Base-by-base conservation (phyloP, 164 flowering plant genomes). In the Cinnamomum micranthum region DNA sequence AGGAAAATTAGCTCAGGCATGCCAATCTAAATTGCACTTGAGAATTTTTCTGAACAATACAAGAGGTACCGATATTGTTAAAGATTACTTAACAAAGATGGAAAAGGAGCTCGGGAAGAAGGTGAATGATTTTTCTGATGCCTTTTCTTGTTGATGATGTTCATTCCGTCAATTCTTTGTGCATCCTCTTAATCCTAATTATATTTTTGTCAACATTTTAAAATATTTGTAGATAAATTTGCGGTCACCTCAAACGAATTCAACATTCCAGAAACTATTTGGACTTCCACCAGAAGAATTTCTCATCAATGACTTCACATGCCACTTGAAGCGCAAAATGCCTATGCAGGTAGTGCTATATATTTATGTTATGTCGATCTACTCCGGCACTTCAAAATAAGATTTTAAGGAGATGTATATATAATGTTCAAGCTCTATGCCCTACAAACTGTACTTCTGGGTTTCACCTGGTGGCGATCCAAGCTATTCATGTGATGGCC, bases 61-160 rank as follows among this genome's bases (percentile, higher is more conserved):
- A 20, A 84, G 83, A 83, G 93, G 97, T 75, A 82, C 83, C 70
- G 86, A 88, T 78, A 85, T 84, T 74, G 90, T 86, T 25, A 86
- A 80, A 78, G 93, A 92, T 68, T 95, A 88, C 82, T 76, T 95
- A 72, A 82, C 78, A 71, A 95, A 88, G 87, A 88, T 95, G 96
- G 99, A 92, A 86, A 91, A 95, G 84, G 97, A 91, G 77, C 96
- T 93, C 17, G 99, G 98, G 25, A 93, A 91, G 81, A 95, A 95
- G 98, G 99, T 93, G 81, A 75, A 20, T 69, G 23, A 41, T 25
- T 66, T 22, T 76, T 74, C 64, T 69, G 2, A 59, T 68, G 52
- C 11, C 14, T n/a, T 28, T 59, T 81, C 55, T 12, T 10, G 17
- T 28, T 14, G 41, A 33, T 31, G 59, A 22, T 7, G 50, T n/a